A percentile compares a stretch with the other conserved stretches of the same genome.
phyloP scores from a whole-genome alignment of 2,329 filamentous ascomycete species.

The Colletotrichum limetticola region DNA sequence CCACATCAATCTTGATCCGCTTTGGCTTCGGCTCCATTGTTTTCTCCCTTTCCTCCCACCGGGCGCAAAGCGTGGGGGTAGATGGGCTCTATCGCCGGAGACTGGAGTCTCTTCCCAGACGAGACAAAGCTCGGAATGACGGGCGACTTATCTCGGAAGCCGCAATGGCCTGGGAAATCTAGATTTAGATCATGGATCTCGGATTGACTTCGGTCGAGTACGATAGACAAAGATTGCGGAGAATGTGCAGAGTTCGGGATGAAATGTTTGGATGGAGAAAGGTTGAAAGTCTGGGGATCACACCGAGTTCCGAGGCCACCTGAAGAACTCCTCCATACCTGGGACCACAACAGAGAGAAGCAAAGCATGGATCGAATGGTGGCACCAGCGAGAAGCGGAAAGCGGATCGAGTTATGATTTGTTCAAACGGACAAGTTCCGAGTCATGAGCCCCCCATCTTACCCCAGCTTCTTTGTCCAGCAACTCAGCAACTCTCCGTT shows the following conservation, averaged over 20 bases:
- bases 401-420: conserved; percentile 18
- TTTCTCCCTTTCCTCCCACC: conserved; percentile 1
- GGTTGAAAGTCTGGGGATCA: neutral
- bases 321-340: neutral
- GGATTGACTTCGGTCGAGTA: conserved; percentile 7
- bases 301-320: conserved; percentile 24
- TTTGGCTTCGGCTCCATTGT: conserved; percentile 42
- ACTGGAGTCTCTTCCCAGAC: neutral
- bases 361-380: neutral
- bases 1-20: conserved; percentile 55
- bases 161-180: neutral
- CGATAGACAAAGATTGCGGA: conserved; percentile 11
- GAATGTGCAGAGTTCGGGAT: conserved; percentile 11
- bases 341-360: no score
- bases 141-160: conserved; percentile 15
- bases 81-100: neutral
- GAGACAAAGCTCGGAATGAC: conserved; percentile 3
- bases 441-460: neutral
- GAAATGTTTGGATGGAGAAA: conserved; percentile 20
- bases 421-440: conserved; percentile 1
- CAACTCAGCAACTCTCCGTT: neutral
- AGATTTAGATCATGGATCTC: conserved; percentile 19
- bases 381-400: conserved; percentile 12
- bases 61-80: neutral
- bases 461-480: neutral